Percentiles rank a stretch among this genome's conserved stretches.
These are phyloP conservation scores for Yamadazyma mexicana DNA, from an alignment of 1,139 yeast genomes.

Conservation along the genomic window DNA sequence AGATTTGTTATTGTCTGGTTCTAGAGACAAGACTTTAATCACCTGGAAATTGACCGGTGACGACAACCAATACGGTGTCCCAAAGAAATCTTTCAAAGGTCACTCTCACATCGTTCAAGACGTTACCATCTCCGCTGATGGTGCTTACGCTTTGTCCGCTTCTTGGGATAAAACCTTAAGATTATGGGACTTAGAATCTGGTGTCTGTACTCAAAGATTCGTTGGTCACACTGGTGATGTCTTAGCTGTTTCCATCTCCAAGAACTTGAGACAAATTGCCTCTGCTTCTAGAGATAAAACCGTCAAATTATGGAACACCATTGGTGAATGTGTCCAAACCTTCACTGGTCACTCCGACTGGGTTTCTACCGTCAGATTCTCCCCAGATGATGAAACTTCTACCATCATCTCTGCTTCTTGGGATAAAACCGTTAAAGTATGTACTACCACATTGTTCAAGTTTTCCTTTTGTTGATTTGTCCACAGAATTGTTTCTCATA, in stretches of 20 bases:
- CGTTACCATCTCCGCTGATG: slow-evolving; percentile 97
- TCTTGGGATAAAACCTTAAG: slow-evolving; percentile 99
- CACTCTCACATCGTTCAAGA: slow-evolving; percentile 99
- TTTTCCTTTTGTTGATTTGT: slow-evolving; percentile 2
- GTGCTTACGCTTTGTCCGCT: slow-evolving; percentile 97
- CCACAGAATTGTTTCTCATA: slow-evolving; percentile 5
- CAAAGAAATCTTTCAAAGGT: slow-evolving; percentile 96
- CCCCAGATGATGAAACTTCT: slow-evolving; percentile 70
- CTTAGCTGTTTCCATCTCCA: slow-evolving; percentile 93
- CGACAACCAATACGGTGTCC: slow-evolving; percentile 96
- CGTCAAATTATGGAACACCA: slow-evolving; percentile 99
- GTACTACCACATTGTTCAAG: slow-evolving; percentile 34
- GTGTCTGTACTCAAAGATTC: slow-evolving; percentile 92
- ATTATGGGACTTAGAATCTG: slow-evolving; percentile 96
- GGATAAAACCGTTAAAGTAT: slow-evolving; percentile 99
- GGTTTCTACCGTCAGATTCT: slow-evolving; percentile 98
- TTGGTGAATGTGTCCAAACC: slow-evolving; percentile 97
- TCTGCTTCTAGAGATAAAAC: slow-evolving; percentile 99
- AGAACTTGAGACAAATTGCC: slow-evolving; percentile 96
- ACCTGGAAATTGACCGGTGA: slow-evolving; percentile 97
- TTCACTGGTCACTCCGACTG: slow-evolving; percentile 97
- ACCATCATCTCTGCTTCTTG: slow-evolving; percentile 97
- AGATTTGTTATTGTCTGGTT: slow-evolving; percentile 95
- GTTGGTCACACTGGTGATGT: slow-evolving; percentile 99
- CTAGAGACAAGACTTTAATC: slow-evolving; percentile 98